Evolutionary conservation across 768 basidiomycete genomes (phyloP).

Genomic region (Trametes villosa): DNA sequence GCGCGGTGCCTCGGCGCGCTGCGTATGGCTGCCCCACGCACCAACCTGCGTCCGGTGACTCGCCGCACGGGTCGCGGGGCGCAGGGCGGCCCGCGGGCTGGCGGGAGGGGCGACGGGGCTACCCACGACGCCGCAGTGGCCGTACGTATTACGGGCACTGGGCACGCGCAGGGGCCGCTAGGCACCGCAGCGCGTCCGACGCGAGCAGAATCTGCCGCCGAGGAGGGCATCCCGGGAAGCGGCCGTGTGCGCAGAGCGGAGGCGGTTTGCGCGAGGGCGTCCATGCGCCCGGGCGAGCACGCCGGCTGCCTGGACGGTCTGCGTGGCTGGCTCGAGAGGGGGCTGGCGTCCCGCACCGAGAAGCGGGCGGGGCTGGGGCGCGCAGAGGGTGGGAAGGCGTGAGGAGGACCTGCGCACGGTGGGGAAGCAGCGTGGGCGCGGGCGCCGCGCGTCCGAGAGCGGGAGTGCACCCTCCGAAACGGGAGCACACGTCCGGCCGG

Average conservation of each 20-base stretch:
- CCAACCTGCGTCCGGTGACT: too few relatives aligned
- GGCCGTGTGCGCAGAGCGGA: slow-evolving; percentile 4
- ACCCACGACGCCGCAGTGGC: background rate
- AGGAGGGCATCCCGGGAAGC: background rate
- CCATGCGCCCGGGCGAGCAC: background rate
- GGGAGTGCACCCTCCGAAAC: background rate
- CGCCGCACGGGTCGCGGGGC: background rate
- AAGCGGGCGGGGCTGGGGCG: too few relatives aligned
- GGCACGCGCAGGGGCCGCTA: background rate
- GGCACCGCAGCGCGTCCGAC: slow-evolving; percentile 17
- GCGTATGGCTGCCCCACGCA: too few relatives aligned
- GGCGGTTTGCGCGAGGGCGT: background rate
- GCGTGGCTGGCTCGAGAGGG: too few relatives aligned
- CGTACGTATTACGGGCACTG: background rate
- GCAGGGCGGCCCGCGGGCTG: background rate
- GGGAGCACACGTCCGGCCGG: background rate
- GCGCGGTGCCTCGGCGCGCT: too few relatives aligned
- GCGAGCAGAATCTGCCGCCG: slow-evolving; percentile 7
- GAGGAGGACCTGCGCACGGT: too few relatives aligned
- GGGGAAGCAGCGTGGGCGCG: too few relatives aligned
- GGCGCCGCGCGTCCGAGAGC: background rate
- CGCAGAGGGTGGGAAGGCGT: too few relatives aligned
- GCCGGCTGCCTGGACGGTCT: background rate
- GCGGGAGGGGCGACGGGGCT: background rate
- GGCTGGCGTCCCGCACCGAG: too few relatives aligned